Evolutionary conservation across 345 rosid species (phyloP), one percentile per base, ranked within the genome.

Genomic region (Lumnitzera littorea): DNA sequence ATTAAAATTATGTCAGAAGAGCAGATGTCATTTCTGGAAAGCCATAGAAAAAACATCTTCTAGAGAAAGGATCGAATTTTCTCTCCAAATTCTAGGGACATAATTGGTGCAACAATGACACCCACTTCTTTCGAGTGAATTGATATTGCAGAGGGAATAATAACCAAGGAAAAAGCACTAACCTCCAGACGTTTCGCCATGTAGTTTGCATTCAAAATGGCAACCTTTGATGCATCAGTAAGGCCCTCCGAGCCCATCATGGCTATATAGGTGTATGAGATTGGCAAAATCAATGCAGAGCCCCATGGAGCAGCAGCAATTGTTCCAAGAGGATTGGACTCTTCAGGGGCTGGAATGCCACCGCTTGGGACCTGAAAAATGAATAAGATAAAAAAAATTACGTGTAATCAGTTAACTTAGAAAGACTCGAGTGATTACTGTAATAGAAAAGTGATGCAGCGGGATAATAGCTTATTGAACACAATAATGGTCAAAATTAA

Each of bases 281-380:
- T 91, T 16, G 96, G 97, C 79, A 94, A 81, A 76, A 94, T 94
- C 66, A 94, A 96, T 12, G 97, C 95, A 63, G 97, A 94, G 55
- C 97, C 99, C 97, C 96, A 94, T 4, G 97, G 99, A 64, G 99
- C 99, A 46, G 99, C 99, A 3, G 99, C 56, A 72, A 94, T 94
- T 64, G 96, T 70, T 55, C 99, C 99, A 51, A 94, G 61, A 12
- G 99, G 96, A 36, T 76, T 50, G 59, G 91, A 49, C 57, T 78
- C 68, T 48, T 82, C 87, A 0, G 97, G 95, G 74, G 86, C 77
- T 11, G 99, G 97, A 65, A 90, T 80, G 46, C 97, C 99, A 60
- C 96, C 92, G 0, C 95, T 88, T 52, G 92, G 17, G 59, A 91
- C 53, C 96, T 94, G 53, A 57, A 69, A 51, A 41, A 59, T 48